Conservation (phyloP, 306 rosid species). For the Cyamopsis tetragonoloba region DNA sequence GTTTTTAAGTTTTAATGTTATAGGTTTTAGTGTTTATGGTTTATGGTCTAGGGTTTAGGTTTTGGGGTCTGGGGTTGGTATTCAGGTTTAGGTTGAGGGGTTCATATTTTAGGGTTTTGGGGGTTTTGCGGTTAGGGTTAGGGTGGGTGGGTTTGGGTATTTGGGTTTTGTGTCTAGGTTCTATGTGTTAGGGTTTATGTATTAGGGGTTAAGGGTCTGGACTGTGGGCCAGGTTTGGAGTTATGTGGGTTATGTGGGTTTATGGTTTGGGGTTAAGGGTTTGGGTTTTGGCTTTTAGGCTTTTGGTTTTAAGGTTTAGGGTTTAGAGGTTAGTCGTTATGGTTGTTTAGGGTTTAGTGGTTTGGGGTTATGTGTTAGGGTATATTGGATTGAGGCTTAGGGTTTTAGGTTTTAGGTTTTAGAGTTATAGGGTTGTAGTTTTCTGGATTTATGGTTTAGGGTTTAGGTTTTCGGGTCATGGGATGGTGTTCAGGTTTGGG, state of each 20-base stretch:
- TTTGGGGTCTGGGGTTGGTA: not conserved
- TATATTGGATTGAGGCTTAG: not conserved
- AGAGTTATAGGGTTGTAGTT: not conserved
- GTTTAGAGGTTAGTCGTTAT: not conserved
- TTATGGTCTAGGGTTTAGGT: not conserved
- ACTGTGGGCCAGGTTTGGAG: too few relatives aligned
- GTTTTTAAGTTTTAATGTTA: not conserved
- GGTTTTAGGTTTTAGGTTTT: not conserved
- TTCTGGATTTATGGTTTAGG: not conserved
- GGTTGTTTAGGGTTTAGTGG: not conserved
- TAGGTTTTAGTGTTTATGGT: not conserved
- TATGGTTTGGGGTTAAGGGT: not conserved
- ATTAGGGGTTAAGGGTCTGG: not conserved
- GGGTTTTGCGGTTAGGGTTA: not conserved
- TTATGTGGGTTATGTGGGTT: not conserved
- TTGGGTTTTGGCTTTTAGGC: too few relatives aligned
- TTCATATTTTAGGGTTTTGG: not conserved
- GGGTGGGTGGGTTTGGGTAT: not conserved
- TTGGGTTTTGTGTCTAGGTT: not conserved
- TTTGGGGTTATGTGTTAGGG: not conserved
- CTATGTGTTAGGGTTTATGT: not conserved
- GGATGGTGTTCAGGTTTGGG: not conserved
- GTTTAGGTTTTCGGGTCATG: not conserved
- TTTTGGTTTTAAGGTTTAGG: not conserved
- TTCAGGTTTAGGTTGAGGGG: too few relatives aligned